phyloP scores from a whole-genome alignment of 2,329 filamentous ascomycete species.

The Verticillium nubilum region DNA sequence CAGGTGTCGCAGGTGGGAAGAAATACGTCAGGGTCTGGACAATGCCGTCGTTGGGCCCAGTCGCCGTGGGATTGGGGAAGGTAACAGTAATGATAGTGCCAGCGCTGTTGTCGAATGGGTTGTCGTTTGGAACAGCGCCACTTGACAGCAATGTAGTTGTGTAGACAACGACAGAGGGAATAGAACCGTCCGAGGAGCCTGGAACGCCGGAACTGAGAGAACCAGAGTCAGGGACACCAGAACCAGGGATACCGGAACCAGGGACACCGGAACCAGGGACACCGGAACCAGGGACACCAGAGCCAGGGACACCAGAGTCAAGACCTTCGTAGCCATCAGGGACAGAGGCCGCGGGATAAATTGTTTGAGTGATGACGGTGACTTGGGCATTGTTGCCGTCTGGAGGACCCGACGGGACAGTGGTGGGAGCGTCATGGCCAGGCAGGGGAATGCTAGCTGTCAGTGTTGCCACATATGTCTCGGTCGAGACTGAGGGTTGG shows the following conservation, averaged over 20 bases:
- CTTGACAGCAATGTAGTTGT: slow-evolving; percentile 1
- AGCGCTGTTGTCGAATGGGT: background rate
- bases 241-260: background rate
- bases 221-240: background rate
- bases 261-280: background rate
- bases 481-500: slow-evolving; percentile 19
- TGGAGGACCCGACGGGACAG: background rate
- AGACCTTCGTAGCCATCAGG: background rate
- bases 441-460: slow-evolving; percentile 8
- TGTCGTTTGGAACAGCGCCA: background rate
- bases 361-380: slow-evolving; percentile 1
- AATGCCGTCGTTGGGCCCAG: background rate
- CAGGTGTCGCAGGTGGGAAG: background rate
- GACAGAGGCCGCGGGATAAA: background rate
- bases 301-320: background rate
- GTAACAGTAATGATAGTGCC: background rate
- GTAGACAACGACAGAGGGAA: background rate
- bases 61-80: background rate
- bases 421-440: background rate
- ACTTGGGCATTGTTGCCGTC: background rate
- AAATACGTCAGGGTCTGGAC: background rate
- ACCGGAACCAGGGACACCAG: slow-evolving; percentile 1
- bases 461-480: slow-evolving; percentile 21
- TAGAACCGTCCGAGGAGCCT: background rate
- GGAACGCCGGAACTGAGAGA: background rate